Base-by-base conservation (phyloP, 192 early-diverging fungal species). In the Mortierella hygrophila region DNA sequence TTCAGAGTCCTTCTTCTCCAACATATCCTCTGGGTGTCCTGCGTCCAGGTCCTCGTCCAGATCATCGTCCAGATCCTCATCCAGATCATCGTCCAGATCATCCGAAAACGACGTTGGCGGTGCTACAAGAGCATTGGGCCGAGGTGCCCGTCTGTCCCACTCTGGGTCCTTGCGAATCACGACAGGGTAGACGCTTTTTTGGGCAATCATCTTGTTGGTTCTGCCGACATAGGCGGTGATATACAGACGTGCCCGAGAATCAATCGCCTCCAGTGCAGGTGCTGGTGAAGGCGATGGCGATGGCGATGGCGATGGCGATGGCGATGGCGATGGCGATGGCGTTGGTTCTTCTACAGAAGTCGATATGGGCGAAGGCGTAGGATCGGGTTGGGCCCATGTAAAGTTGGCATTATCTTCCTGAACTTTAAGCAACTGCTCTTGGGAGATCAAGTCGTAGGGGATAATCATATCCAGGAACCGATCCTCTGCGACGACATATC, bases 181-280 rank as follows among this genome's bases (percentile, higher is more conserved):
- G 15, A 80, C 40, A 11, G 83, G 83, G 44, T 80, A 85, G 2
- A 85, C 75, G 70, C 75, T 80, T 49, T 49, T 76, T 52, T 68
- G 68, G 0, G 57, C 70, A 68, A 85, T 40, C 29, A 85, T 26
- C 40, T 65, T 80, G 68, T 77, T 85, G 18, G 83, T 75, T 71
- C 38, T 76, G 46, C 78, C 83, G 13, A 69, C 78, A 54, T 85
- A 85, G 9, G 75, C 83, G 0, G 83, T 80, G 41, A 85, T 68
- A 26, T 46, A 63, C 9, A 80, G 38, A 35, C 83, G 83, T 13
- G 70, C 78, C 60, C 35, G 70, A 29, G 83, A 72, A 55, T 37
- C 54, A 9, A 80, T 68, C n/a, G 57, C 41, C 57, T 40, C 38
- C 13, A 38, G 23, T 20, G 71, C 26, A 55, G n/a, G 16, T 18